Evolutionary conservation across 2,329 filamentous ascomycete species (phyloP), one percentile per base, ranked within the genome.

Genomic region (Hymenoscyphus albidus): DNA sequence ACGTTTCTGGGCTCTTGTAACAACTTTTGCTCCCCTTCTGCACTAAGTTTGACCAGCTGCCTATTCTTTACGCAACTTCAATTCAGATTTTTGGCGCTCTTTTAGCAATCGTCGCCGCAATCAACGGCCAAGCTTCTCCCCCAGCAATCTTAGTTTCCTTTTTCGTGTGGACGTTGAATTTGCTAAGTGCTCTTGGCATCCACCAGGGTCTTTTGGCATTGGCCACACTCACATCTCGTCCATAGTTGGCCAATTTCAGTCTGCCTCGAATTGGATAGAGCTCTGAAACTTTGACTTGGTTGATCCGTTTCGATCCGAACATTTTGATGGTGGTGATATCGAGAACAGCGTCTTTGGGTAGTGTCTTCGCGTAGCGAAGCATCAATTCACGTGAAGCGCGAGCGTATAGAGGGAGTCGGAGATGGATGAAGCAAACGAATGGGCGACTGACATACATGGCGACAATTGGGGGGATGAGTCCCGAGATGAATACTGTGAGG

Each of bases 391-490:
- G 83, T 0, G 88, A 89, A 48, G 80, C 76, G 56, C 89, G 85
- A 16, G 89, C 90, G 69, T 83, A 84, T 0, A 80, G 75, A 0
- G 92, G 92, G 1, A 93, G 80, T 27, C 84, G 83, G 59, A 95
- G 78, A 75, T 90, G 86, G 65, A 95, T 82, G 72, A 88, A 87
- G 51, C 87, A 86, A 7, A 94, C 90, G 72, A 90, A 91, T 2
- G 91, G 89, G 0, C 85, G 81, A 1, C 88, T 86, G 58, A 83
- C 83, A 74, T 87, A 89, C 42, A 83, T 80, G 27, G 92, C 81
- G 71, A 88, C 85, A 42, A 85, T 64, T 70, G 92, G 78, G 2
- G 91, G 91, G 9, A 90, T 76, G 44, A 88, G 74, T 70, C 88
- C 86, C 67, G 82, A 85, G 60, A 85, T 72, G 64, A 87, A 86